Percentiles rank a stretch among this genome's conserved stretches.
phyloP scores from a whole-genome alignment of 768 basidiomycete genomes.

The Thelephora ganbajun region DNA sequence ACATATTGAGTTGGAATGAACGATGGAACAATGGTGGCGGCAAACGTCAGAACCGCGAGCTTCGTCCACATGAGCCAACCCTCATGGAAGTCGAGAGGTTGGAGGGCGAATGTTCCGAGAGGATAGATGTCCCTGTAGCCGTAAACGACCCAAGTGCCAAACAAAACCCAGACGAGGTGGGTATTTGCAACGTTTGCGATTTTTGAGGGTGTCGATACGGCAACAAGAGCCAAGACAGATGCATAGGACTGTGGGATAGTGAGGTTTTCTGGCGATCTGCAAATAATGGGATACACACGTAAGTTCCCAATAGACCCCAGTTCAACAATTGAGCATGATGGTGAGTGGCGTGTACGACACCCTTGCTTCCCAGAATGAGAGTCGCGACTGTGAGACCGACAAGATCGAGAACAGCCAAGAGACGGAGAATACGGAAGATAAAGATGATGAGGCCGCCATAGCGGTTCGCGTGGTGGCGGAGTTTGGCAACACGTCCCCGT shows the following conservation, averaged over 20 bases:
- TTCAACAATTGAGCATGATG: conserved; percentile 4
- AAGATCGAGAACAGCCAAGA: conserved; percentile 17
- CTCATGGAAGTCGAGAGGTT: conserved; percentile 20
- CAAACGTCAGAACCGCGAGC: conserved; percentile 19
- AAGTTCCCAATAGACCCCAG: conserved; percentile 6
- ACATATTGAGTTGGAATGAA: conserved; percentile 24
- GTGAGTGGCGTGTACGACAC: neutral
- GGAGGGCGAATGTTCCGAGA: conserved; percentile 18
- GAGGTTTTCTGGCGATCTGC: neutral
- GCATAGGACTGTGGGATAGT: conserved; percentile 18
- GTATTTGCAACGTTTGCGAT: conserved; percentile 13
- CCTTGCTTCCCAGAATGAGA: conserved; percentile 5
- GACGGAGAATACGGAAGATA: conserved; percentile 17
- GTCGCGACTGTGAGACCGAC: conserved; percentile 21
- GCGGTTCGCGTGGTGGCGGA: conserved; percentile 16
- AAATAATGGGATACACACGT: conserved; percentile 5
- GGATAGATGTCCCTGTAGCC: conserved; percentile 26
- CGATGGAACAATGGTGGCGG: conserved; percentile 23
- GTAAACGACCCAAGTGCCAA: conserved; percentile 20
- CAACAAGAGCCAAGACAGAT: conserved; percentile 17
- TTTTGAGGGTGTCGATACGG: conserved; percentile 13
- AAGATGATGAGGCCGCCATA: conserved; percentile 22
- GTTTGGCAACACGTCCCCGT: conserved; percentile 10
- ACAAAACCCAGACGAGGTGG: conserved; percentile 21
- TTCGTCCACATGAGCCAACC: conserved; percentile 24